phyloP scores from a whole-genome alignment of 2,329 filamentous ascomycete genomes.

The Colletotrichum sp. region DNA sequence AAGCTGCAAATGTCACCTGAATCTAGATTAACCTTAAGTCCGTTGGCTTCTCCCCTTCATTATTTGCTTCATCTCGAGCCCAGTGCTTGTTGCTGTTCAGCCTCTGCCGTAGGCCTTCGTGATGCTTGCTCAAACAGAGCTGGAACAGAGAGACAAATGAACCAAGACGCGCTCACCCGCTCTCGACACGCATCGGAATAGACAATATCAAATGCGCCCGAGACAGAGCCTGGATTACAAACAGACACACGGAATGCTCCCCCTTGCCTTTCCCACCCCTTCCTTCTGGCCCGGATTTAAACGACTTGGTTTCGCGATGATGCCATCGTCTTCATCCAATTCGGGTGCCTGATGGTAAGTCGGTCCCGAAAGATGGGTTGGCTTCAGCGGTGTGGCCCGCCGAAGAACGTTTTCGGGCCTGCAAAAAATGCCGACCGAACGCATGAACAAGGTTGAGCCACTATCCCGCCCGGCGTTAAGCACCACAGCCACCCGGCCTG shows the following conservation, averaged over 20 bases:
- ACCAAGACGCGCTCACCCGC: neutral
- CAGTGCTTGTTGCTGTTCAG: neutral
- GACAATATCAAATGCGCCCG: neutral
- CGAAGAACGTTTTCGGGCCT: neutral
- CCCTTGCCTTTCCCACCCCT: neutral
- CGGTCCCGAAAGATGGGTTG: neutral
- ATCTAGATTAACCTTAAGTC: neutral
- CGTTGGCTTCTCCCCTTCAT: neutral
- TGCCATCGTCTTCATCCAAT: neutral
- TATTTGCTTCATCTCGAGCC: neutral
- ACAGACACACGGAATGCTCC: neutral
- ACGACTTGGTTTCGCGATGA: neutral
- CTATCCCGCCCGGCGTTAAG: neutral
- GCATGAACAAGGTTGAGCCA: neutral
- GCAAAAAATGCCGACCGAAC: neutral
- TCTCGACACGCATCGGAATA: neutral
- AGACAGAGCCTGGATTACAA: neutral
- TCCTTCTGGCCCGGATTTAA: neutral
- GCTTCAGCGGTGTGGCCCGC: neutral
- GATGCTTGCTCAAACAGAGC: neutral
- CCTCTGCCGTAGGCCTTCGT: neutral
- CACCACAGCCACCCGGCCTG: neutral
- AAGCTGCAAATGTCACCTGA: neutral
- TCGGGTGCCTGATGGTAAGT: neutral
- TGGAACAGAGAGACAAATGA: neutral